phyloP scores from a whole-genome alignment of 257 asterid species.

The Fraxinus cuspidata region DNA sequence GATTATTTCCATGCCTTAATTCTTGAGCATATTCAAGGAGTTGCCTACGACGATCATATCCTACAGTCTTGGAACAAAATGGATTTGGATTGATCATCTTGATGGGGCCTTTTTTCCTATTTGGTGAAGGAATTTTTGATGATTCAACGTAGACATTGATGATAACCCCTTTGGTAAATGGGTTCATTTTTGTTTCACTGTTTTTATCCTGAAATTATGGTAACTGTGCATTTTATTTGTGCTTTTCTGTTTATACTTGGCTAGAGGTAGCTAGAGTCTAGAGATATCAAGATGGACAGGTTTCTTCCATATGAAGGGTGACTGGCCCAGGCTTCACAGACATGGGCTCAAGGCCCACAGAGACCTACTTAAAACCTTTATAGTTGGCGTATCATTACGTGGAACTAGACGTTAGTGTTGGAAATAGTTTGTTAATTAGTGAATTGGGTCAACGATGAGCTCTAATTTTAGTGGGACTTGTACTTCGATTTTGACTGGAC shows the following conservation, averaged over 20 bases:
- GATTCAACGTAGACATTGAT: not conserved
- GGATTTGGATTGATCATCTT: not conserved
- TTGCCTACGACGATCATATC: not conserved
- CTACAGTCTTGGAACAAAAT: not conserved
- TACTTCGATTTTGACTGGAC: too few relatives aligned
- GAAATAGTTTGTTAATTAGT: too few relatives aligned
- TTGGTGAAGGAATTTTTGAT: not conserved
- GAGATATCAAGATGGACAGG: too few relatives aligned
- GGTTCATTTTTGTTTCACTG: not conserved
- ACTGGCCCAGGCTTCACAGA: not conserved
- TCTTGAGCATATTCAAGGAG: not conserved
- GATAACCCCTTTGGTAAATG: not conserved
- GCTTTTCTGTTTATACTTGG: not conserved
- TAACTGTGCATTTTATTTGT: not conserved
- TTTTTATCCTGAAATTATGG: not conserved
- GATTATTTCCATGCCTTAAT: constrained; percentile 2
- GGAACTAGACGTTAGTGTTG: too few relatives aligned
- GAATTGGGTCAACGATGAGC: not conserved
- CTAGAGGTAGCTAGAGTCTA: not conserved
- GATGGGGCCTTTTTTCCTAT: not conserved
- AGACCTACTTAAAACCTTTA: too few relatives aligned
- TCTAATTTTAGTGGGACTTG: too few relatives aligned
- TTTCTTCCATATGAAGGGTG: too few relatives aligned
- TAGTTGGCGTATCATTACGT: too few relatives aligned
- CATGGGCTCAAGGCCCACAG: not conserved